Evolutionary conservation across 2,329 filamentous ascomycete species (phyloP).

Genomic region (Aspergillus pseudotamarii): DNA sequence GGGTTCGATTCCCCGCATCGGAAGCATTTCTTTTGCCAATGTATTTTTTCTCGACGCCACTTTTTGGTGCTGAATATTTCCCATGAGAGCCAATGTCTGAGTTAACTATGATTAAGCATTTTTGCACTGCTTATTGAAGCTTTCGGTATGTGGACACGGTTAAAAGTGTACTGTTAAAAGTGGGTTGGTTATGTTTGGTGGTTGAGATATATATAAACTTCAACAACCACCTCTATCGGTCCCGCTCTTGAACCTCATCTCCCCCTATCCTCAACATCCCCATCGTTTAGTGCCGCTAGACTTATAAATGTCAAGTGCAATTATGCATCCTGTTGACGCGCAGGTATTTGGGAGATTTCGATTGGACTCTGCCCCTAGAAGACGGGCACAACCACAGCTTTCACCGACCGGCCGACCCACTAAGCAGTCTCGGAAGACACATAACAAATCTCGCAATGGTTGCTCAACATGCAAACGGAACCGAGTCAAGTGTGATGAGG

Average conservation of each 20-base stretch:
- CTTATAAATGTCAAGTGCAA: too few species aligned
- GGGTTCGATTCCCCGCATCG: slow-evolving; percentile 7
- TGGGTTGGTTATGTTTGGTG: too few species aligned
- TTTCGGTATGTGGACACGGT: too few species aligned
- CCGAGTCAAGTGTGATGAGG: not conserved
- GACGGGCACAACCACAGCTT: not conserved
- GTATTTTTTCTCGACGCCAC: not conserved
- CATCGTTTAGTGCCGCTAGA: too few species aligned
- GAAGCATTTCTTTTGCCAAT: not conserved
- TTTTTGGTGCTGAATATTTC: not conserved
- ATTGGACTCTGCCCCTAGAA: not conserved
- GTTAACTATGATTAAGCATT: not conserved
- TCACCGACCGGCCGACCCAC: not conserved
- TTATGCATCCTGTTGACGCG: not conserved
- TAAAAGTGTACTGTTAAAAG: too few species aligned
- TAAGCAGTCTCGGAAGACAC: not conserved
- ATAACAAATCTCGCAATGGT: not conserved
- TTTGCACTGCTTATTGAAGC: too few species aligned
- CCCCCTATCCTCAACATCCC: too few species aligned
- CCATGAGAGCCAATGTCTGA: rapidly evolving
- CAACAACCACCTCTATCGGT: too few species aligned
- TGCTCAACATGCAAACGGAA: not conserved
- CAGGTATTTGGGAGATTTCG: not conserved
- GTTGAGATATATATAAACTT: too few species aligned
- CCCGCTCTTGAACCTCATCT: too few species aligned